Percentiles rank a stretch among this genome's conserved stretches.
These are phyloP conservation scores for Craterostigma plantagineum DNA, from an alignment of 257 asterid species.

Conservation along the genomic window DNA sequence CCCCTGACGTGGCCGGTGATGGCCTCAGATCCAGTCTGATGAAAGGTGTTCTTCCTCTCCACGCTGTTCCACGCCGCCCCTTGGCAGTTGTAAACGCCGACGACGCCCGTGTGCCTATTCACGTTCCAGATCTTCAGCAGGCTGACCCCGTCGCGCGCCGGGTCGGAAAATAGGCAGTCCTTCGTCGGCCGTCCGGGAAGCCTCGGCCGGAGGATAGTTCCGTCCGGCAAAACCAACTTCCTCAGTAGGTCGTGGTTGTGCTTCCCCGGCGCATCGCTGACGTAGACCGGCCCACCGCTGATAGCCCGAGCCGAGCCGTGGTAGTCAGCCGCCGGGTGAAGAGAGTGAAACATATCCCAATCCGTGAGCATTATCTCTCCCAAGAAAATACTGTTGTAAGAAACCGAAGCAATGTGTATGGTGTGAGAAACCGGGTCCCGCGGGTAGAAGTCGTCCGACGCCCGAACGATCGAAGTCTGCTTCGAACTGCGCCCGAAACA, in stretches of 20 bases:
- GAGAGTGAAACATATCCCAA: constrained; percentile 92
- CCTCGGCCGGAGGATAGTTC: constrained; percentile 69
- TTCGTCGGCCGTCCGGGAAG: constrained; percentile 87
- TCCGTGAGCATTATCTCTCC: constrained; percentile 79
- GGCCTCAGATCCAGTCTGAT: constrained; percentile 35
- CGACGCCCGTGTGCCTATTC: constrained; percentile 65
- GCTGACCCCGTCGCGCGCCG: constrained; percentile 94
- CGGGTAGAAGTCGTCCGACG: constrained; percentile 75
- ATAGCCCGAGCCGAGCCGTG: constrained; percentile 81
- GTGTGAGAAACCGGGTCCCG: constrained; percentile 65
- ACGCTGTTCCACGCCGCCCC: constrained; percentile 78
- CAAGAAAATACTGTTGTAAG: constrained; percentile 57
- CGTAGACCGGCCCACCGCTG: constrained; percentile 80
- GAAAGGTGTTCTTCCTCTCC: constrained; percentile 68
- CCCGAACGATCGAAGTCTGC: constrained; percentile 62
- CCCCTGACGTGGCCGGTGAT: constrained; percentile 52
- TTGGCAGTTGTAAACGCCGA: constrained; percentile 84
- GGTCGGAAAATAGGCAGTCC: constrained; percentile 75
- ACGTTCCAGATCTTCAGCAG: constrained; percentile 80
- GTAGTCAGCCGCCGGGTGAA: constrained; percentile 79
- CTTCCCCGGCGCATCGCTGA: constrained; percentile 89
- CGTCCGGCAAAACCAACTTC: constrained; percentile 74
- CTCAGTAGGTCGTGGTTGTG: constrained; percentile 65
- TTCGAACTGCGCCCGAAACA: constrained; percentile 38
- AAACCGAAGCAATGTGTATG: constrained; percentile 66